A percentile compares a stretch with the other conserved stretches of the same genome.
These are phyloP conservation scores for Plantago lanceolata DNA, from an alignment of 305 asterid genomes.

Conservation along the genomic window DNA sequence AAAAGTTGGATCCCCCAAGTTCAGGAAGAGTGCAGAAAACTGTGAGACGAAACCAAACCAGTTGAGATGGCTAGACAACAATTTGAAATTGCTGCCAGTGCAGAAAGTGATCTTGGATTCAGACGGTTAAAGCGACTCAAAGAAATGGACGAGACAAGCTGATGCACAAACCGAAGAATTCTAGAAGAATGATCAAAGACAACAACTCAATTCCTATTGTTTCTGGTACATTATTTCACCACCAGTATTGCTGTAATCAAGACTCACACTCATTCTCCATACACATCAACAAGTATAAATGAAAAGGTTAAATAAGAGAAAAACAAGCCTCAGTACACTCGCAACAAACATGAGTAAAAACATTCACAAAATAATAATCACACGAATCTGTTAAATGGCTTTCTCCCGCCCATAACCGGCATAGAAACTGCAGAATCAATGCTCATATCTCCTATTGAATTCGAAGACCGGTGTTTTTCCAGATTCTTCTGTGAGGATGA, in stretches of 20 bases:
- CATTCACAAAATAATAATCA: slow-evolving; percentile 29
- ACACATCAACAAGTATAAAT: too few species aligned
- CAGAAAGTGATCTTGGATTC: slow-evolving; percentile 83
- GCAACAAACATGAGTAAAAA: slow-evolving; percentile 4
- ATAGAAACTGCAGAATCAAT: slow-evolving; percentile 66
- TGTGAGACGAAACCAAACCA: too few species aligned
- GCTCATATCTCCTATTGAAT: slow-evolving; percentile 53
- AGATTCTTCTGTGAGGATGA: slow-evolving; percentile 30
- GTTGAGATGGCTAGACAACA: too few species aligned
- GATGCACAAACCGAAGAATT: too few species aligned
- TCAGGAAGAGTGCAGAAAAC: too few species aligned
- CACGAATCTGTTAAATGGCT: slow-evolving; percentile 67
- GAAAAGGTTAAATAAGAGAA: background rate
- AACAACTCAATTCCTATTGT: too few species aligned
- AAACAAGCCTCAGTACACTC: slow-evolving; percentile 17
- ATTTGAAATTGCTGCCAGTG: slow-evolving; percentile 10
- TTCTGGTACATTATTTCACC: too few species aligned
- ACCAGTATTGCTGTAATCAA: too few species aligned
- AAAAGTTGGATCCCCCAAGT: slow-evolving; percentile 32
- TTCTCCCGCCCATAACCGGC: slow-evolving; percentile 61
- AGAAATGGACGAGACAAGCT: slow-evolving; percentile 41
- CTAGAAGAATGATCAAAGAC: too few species aligned
- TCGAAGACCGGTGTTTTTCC: slow-evolving; percentile 40
- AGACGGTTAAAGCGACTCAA: slow-evolving; percentile 71
- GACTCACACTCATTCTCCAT: too few species aligned